These are phyloP conservation scores for Epichloe gansuensis DNA, from an alignment of 2,329 filamentous ascomycete species.

Conservation along the genomic window DNA sequence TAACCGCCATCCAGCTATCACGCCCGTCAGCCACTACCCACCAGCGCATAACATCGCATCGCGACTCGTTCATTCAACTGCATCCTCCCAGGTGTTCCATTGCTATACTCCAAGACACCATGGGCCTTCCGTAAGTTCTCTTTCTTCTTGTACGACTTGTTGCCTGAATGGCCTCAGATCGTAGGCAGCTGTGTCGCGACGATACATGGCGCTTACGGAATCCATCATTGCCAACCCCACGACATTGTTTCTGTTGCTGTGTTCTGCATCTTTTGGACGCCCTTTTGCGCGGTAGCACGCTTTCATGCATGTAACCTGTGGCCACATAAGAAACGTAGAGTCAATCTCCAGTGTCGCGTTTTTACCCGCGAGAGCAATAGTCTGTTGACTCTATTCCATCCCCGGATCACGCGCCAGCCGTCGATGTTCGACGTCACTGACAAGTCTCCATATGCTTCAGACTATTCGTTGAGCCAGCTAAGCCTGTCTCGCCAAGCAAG, in stretches of 20 bases:
- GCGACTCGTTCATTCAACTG: background rate
- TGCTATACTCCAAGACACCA: constrained; percentile 11
- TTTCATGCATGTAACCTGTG: background rate
- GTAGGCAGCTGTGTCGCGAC: background rate
- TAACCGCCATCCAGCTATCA: background rate
- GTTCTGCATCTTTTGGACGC: background rate
- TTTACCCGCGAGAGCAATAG: constrained; percentile 1
- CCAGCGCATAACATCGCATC: background rate
- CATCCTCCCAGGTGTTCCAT: background rate
- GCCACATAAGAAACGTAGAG: background rate
- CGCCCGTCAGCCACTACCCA: background rate
- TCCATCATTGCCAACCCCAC: background rate
- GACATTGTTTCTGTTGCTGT: background rate
- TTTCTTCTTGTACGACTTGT: constrained; percentile 3
- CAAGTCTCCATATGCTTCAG: constrained; percentile 17
- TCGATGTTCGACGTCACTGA: constrained; percentile 5
- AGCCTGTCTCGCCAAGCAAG: constrained; percentile 30
- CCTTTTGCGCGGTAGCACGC: background rate
- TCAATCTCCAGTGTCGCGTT: constrained; percentile 5
- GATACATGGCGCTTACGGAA: background rate
- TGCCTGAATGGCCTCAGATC: background rate
- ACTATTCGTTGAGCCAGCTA: constrained; percentile 33
- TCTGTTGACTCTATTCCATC: background rate
- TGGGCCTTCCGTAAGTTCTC: constrained; percentile 37
- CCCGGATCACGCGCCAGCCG: background rate